Conservation (phyloP, 2,329 filamentous ascomycete genomes). For the Chrysoporthe puriensis region DNA sequence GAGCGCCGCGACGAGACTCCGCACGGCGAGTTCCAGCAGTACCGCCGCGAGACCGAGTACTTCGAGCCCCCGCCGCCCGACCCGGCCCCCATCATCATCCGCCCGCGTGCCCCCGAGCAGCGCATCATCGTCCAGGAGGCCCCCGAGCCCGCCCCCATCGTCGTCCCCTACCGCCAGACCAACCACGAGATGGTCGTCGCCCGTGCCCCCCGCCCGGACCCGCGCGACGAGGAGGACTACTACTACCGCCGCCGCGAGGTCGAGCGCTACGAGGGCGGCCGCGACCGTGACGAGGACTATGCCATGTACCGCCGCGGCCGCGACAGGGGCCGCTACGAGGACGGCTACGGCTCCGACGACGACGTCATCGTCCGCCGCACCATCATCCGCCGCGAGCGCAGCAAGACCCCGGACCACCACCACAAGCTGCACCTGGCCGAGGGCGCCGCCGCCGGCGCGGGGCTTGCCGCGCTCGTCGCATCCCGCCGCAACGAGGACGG, state of each 20-base stretch:
- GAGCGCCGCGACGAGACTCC: constrained; percentile 51
- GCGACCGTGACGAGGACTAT: constrained; percentile 40
- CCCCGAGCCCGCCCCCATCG: constrained; percentile 53
- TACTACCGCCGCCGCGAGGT: constrained; percentile 54
- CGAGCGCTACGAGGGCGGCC: constrained; percentile 42
- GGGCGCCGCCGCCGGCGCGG: constrained; percentile 67
- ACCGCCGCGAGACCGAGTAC: constrained; percentile 66
- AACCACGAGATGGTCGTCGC: constrained; percentile 42
- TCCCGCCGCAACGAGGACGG: constrained; percentile 57
- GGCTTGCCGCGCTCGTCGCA: constrained; percentile 61
- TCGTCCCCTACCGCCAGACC: constrained; percentile 50
- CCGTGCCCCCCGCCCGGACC: constrained; percentile 37
- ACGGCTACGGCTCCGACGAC: constrained; percentile 44
- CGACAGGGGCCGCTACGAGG: constrained; percentile 42
- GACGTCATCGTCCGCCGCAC: constrained; percentile 50
- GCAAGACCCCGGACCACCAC: constrained; percentile 52
- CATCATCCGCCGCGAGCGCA: constrained; percentile 55
- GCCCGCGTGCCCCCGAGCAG: constrained; percentile 59
- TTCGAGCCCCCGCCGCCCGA: constrained; percentile 53
- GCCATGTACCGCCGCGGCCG: constrained; percentile 38
- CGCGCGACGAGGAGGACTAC: constrained; percentile 51
- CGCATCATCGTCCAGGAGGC: constrained; percentile 65
- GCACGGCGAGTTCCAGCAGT: constrained; percentile 59
- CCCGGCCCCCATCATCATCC: constrained; percentile 58
- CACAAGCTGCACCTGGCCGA: constrained; percentile 65